Evolutionary conservation across 768 basidiomycete genomes (phyloP).

Genomic region (Kwoniella sp.): DNA sequence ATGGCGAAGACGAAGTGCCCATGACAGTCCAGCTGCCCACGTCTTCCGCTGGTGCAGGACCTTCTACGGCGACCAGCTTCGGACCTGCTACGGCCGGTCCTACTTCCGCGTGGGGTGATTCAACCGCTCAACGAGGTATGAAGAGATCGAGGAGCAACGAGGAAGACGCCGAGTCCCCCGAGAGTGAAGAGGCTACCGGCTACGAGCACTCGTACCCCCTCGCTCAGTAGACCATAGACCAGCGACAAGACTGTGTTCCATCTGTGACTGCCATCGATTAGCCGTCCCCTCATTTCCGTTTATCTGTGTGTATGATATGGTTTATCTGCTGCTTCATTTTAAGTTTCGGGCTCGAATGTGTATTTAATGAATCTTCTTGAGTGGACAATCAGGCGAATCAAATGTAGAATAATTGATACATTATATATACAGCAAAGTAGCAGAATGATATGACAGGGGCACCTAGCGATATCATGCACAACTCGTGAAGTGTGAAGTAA

Average conservation of each 20-base stretch:
- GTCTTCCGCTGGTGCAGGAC: neutral
- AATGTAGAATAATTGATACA: too few species aligned
- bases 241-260: neutral
- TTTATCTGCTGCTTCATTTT: neutral
- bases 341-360: neutral
- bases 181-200: slow-evolving; percentile 9
- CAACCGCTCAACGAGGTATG: slow-evolving; percentile 3
- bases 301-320: neutral
- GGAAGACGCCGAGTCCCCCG: slow-evolving; percentile 15
- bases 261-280: neutral
- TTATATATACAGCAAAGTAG: too few species aligned
- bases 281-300: too few species aligned
- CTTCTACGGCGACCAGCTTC: neutral
- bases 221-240: neutral
- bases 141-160: slow-evolving; percentile 19
- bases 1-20: slow-evolving; percentile 48
- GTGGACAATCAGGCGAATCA: neutral
- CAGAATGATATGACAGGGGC: too few species aligned
- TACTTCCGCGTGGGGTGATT: neutral
- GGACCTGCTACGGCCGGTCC: neutral
- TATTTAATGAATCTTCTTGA: neutral
- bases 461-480: neutral
- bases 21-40: slow-evolving; percentile 44
- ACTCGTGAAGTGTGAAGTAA: neutral
- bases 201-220: neutral